These are phyloP conservation scores for Aureobasidium uvarum DNA, from an alignment of 2,329 filamentous ascomycete genomes.

Conservation along the genomic window DNA sequence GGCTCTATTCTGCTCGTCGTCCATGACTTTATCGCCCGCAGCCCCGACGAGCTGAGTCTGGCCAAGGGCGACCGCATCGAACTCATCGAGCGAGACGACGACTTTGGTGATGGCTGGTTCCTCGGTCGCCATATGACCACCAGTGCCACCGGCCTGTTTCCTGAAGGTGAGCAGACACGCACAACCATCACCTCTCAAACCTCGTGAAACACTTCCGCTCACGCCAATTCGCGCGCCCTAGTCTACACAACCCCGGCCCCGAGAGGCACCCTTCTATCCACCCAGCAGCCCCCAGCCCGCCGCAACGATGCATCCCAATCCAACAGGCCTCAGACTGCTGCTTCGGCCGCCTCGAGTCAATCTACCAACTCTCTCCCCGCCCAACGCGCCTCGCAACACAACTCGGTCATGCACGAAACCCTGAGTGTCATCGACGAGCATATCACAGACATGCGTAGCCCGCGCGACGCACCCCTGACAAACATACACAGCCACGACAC, in stretches of 20 bases:
- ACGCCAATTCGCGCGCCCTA: constrained; percentile 26
- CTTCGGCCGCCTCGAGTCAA: constrained; percentile 4
- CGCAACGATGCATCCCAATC: background rate
- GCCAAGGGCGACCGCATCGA: constrained; percentile 81
- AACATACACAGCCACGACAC: constrained; percentile 62
- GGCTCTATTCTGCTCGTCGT: constrained; percentile 61
- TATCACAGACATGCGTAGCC: constrained; percentile 78
- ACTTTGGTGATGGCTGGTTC: constrained; percentile 87
- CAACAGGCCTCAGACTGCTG: constrained; percentile 1
- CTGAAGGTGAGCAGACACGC: constrained; percentile 63
- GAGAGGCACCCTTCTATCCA: constrained; percentile 35
- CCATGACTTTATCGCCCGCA: constrained; percentile 87
- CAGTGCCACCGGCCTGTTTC: constrained; percentile 74
- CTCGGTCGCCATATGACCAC: constrained; percentile 71
- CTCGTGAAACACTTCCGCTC: constrained; percentile 24
- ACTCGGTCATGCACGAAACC: constrained; percentile 88
- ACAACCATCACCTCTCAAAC: background rate
- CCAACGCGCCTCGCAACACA: constrained; percentile 42
- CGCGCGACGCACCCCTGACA: constrained; percentile 58
- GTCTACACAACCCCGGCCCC: constrained; percentile 43
- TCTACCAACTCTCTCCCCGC: background rate
- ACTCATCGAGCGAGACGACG: constrained; percentile 79
- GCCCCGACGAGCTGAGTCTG: constrained; percentile 88
- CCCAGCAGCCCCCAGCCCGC: constrained; percentile 23
- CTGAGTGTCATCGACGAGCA: constrained; percentile 96